phyloP scores from a whole-genome alignment of 352 stramenopile species.

The Pythium folliculosum region DNA sequence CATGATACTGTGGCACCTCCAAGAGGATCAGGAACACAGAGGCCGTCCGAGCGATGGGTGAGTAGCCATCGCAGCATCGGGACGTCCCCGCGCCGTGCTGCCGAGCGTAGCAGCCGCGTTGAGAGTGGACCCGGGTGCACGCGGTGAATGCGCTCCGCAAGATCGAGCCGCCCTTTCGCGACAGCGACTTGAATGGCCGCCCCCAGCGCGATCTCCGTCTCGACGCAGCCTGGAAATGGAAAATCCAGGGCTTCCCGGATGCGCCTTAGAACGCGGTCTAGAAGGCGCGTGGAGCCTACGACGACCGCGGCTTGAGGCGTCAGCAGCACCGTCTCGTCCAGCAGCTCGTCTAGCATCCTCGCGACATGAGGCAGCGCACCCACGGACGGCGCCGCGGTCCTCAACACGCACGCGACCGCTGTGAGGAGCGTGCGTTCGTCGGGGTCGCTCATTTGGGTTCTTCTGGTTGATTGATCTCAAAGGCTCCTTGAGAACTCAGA shows the following conservation, averaged over 20 bases:
- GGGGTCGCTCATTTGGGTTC: neutral
- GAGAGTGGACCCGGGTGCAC: conserved; percentile 9
- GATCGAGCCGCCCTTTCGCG: neutral
- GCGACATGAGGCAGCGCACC: conserved; percentile 3
- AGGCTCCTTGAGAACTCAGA: neutral
- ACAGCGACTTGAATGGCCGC: neutral
- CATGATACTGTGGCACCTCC: neutral
- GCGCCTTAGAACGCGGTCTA: conserved; percentile 8
- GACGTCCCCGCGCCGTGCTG: conserved; percentile 1
- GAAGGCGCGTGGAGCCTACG: neutral
- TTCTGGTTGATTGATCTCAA: neutral
- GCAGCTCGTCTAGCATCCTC: neutral
- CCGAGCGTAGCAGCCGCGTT: neutral
- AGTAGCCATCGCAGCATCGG: conserved; percentile 17
- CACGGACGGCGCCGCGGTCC: neutral
- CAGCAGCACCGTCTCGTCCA: conserved; percentile 5
- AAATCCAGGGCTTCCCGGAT: neutral
- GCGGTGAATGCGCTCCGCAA: conserved; percentile 9
- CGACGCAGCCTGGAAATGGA: neutral
- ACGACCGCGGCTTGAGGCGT: neutral
- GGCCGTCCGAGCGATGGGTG: conserved; percentile 11
- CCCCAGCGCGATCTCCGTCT: conserved; percentile 2
- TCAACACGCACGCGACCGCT: conserved; percentile 15
- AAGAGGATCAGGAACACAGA: neutral
- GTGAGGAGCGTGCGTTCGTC: conserved; percentile 1